phyloP scores from a whole-genome alignment of 306 rosid species.

The Malus orientalis region DNA sequence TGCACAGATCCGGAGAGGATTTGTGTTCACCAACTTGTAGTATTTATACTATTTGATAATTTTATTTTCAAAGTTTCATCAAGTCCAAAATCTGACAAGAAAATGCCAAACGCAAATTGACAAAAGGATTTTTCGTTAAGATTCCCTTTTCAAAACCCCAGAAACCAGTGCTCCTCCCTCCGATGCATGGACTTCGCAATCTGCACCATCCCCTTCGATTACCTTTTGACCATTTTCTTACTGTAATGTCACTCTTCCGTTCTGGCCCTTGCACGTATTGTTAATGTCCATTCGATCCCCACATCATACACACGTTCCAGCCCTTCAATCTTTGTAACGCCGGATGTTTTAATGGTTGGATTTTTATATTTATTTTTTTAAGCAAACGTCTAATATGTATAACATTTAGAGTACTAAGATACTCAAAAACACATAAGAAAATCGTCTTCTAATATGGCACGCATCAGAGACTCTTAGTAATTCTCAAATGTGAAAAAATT shows the following conservation, averaged over 20 bases:
- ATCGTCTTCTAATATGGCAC: too few species aligned
- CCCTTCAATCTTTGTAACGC: too few species aligned
- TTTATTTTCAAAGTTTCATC: not conserved
- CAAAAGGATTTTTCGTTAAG: not conserved
- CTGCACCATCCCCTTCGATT: not conserved
- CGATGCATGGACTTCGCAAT: constrained; percentile 7
- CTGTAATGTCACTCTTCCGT: constrained; percentile 18
- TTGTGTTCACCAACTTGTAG: not conserved
- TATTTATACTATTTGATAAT: not conserved
- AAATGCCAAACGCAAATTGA: constrained; percentile 40
- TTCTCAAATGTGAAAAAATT: too few species aligned
- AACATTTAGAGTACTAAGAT: too few species aligned
- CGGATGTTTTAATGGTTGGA: too few species aligned
- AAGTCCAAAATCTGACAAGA: constrained; percentile 42
- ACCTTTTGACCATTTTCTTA: not conserved
- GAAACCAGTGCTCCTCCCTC: constrained; percentile 4
- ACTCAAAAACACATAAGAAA: too few species aligned
- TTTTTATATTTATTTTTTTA: too few species aligned
- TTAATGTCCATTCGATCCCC: not conserved
- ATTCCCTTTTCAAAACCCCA: not conserved
- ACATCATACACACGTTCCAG: not conserved
- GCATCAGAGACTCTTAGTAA: too few species aligned
- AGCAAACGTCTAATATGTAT: too few species aligned
- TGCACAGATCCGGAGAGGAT: too few species aligned
- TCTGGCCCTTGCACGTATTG: constrained; percentile 1